A percentile compares a stretch with the other conserved stretches of the same genome.
Evolutionary conservation across 129 eudicot genomes (phyloP).

Genomic region (Heracleum sosnowskyi): DNA sequence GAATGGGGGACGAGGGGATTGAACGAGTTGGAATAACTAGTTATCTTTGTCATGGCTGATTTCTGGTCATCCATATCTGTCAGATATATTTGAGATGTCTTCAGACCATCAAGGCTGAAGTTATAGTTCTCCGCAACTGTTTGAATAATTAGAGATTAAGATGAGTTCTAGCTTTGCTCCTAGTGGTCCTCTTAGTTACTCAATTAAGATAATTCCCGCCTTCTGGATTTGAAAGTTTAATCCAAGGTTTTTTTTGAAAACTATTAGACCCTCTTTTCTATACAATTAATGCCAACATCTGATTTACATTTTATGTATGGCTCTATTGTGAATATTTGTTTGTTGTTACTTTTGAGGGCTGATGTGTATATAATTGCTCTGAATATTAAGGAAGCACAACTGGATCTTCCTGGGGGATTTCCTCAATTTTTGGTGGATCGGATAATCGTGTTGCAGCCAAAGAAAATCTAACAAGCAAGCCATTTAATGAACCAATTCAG

Average conservation of each 20-base stretch:
- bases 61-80: not conserved
- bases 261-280: not conserved
- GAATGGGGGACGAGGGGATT: not conserved
- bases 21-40: not conserved
- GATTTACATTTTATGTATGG: not conserved
- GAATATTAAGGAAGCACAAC: conserved; percentile 28
- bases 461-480: conserved; percentile 58
- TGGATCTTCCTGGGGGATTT: conserved; percentile 80
- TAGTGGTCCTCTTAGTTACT: not conserved
- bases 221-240: not conserved
- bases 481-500: conserved; percentile 59
- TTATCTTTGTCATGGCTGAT: not conserved
- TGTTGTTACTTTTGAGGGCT: not conserved
- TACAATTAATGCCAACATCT: not conserved
- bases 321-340: not conserved
- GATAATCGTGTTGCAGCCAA: conserved; percentile 56
- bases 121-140: not conserved
- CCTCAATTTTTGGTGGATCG: conserved; percentile 76
- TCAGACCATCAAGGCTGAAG: not conserved
- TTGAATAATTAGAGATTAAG: not conserved
- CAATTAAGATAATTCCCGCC: not conserved
- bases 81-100: not conserved
- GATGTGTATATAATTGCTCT: not conserved
- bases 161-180: not conserved
- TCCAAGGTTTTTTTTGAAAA: not conserved